A percentile compares a stretch with the other conserved stretches of the same genome.
phyloP scores from a whole-genome alignment of 805 yeast species.

The Metschnikowia dekortorum region DNA sequence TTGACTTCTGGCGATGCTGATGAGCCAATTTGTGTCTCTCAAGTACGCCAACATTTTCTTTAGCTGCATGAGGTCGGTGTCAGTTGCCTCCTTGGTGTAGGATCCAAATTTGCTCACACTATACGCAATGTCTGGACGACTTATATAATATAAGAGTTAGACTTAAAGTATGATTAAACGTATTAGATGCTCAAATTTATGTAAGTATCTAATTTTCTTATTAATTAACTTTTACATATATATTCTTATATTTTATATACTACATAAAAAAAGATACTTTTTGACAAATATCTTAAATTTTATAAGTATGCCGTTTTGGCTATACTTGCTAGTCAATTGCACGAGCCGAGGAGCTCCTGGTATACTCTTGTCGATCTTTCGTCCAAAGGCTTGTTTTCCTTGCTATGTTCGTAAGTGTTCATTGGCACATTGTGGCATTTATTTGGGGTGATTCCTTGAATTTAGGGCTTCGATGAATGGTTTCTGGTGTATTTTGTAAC shows the following conservation, averaged over 20 bases:
- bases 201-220: too few species aligned
- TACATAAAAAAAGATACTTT: too few species aligned
- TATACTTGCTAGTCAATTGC: neutral
- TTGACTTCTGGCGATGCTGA: neutral
- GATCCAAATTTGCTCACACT: neutral
- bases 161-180: too few species aligned
- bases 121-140: neutral
- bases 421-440: neutral
- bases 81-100: neutral
- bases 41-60: neutral
- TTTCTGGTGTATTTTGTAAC: neutral
- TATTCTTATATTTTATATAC: too few species aligned
- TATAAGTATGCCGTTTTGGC: too few species aligned
- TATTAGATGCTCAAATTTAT: too few species aligned
- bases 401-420: neutral
- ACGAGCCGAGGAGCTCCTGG: neutral
- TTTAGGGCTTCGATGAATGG: neutral
- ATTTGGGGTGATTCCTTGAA: neutral
- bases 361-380: neutral
- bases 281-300: too few species aligned
- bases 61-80: neutral
- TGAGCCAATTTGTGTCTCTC: neutral
- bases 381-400: neutral
- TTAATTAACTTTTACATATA: too few species aligned
- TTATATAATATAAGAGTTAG: neutral